phyloP scores from a whole-genome alignment of 2,329 filamentous ascomycete genomes.

The Fusarium clavum region DNA sequence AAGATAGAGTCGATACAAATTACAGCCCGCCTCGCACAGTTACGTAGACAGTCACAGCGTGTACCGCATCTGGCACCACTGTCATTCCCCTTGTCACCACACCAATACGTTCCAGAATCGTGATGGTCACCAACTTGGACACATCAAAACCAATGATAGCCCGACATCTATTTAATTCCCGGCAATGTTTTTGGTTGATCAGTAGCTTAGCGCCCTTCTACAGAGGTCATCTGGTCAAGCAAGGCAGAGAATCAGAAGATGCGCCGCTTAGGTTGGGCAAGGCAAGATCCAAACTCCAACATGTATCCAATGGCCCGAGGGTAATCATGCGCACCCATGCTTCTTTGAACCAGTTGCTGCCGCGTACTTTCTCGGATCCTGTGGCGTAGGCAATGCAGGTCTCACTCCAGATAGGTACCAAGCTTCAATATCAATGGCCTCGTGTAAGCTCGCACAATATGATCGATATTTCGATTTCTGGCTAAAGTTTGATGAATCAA shows the following conservation, averaged over 20 bases:
- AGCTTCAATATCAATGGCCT: background rate
- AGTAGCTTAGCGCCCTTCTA: constrained; percentile 32
- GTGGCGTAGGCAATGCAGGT: constrained; percentile 3
- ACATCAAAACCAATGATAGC: constrained; percentile 31
- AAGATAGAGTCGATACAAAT: background rate
- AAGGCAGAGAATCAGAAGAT: constrained; percentile 22
- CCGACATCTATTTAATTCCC: constrained; percentile 33
- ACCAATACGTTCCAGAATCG: constrained; percentile 30
- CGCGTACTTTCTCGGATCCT: background rate
- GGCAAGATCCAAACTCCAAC: constrained; percentile 18
- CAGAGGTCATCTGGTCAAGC: constrained; percentile 38
- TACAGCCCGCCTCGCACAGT: constrained; percentile 3
- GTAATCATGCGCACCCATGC: constrained; percentile 19
- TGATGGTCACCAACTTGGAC: constrained; percentile 24
- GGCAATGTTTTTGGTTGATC: constrained; percentile 33
- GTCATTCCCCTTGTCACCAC: constrained; percentile 27
- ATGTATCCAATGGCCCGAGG: constrained; percentile 11
- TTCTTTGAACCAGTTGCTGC: constrained; percentile 4
- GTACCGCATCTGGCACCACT: constrained; percentile 27
- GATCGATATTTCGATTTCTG: background rate
- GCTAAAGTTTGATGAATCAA: background rate
- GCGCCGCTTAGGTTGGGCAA: constrained; percentile 7
- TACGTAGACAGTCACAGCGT: constrained; percentile 27
- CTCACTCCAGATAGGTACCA: background rate
- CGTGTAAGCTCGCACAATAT: background rate